Conservation (phyloP, 73 alveolate genomes). For the Stentor roeselii region DNA sequence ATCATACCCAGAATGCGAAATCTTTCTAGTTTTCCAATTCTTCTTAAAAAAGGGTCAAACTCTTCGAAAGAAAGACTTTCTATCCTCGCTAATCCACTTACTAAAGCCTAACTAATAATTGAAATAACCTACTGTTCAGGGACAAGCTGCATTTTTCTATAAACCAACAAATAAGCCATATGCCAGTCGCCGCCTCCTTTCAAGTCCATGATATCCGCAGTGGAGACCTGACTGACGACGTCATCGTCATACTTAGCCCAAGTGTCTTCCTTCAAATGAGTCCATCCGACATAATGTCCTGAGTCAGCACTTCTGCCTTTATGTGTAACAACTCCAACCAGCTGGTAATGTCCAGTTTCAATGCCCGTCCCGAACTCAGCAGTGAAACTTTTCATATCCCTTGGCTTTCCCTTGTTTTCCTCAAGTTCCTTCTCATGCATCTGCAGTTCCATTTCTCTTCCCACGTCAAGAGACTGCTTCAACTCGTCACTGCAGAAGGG, state of each 20-base stretch:
- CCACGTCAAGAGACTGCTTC: slow-evolving; percentile 75
- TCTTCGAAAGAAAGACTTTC: not conserved
- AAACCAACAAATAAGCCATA: slow-evolving; percentile 92
- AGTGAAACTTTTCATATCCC: slow-evolving; percentile 48
- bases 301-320: slow-evolving; percentile 98
- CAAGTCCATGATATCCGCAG: slow-evolving; percentile 87
- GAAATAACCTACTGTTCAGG: not conserved
- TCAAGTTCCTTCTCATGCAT: slow-evolving; percentile 51
- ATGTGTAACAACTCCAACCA: slow-evolving; percentile 95
- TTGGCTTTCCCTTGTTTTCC: slow-evolving; percentile 54
- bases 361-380: slow-evolving; percentile 73
- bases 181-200: slow-evolving; percentile 99
- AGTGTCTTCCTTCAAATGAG: slow-evolving; percentile 80
- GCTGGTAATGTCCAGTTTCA: slow-evolving; percentile 94
- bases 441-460: slow-evolving; percentile 91
- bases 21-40: no score
- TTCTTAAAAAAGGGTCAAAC: not conserved
- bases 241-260: slow-evolving; percentile 97
- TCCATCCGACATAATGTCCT: slow-evolving; percentile 99
- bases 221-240: slow-evolving; percentile 75
- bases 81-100: not conserved
- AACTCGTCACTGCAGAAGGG: slow-evolving; percentile 93
- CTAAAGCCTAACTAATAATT: not conserved
- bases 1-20: no score
- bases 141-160: slow-evolving; percentile 84